Conservation (phyloP, 2,329 filamentous ascomycete genomes). For the Dactylellina parvicollis region DNA sequence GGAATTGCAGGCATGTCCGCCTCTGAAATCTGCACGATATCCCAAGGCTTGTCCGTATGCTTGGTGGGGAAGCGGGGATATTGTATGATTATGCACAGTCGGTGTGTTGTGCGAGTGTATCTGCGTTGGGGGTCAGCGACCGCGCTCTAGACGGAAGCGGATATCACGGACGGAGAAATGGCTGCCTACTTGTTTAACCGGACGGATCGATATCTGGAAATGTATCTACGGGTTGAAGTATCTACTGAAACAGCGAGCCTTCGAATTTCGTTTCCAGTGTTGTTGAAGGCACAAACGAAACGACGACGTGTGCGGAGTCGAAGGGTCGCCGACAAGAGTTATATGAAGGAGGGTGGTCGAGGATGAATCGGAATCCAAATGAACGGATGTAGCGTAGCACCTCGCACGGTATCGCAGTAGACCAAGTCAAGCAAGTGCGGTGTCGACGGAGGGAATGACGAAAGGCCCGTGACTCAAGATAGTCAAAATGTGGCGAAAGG, state of each 20-base stretch:
- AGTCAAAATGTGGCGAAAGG: slow-evolving; percentile 50
- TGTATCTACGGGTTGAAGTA: neutral
- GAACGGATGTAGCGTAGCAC: slow-evolving; percentile 19
- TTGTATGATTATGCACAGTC: neutral
- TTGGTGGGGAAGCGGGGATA: neutral
- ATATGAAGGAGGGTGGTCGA: slow-evolving; percentile 29
- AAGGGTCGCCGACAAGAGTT: neutral
- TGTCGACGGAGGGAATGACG: slow-evolving; percentile 36
- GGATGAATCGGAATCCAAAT: slow-evolving; percentile 18
- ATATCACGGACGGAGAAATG: slow-evolving; percentile 5
- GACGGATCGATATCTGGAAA: slow-evolving; percentile 4
- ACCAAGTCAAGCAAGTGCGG: slow-evolving; percentile 29
- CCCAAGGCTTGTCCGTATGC: neutral
- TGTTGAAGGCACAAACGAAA: slow-evolving; percentile 23
- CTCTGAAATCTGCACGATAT: slow-evolving; percentile 15
- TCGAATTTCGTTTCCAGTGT: slow-evolving; percentile 11
- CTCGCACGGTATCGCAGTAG: slow-evolving; percentile 16
- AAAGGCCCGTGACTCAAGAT: slow-evolving; percentile 38
- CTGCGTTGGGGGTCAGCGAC: slow-evolving; percentile 40
- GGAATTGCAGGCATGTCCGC: slow-evolving; percentile 51
- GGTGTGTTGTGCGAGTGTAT: slow-evolving; percentile 28
- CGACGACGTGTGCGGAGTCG: slow-evolving; percentile 2
- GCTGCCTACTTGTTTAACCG: slow-evolving; percentile 28
- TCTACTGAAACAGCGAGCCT: slow-evolving; percentile 22
- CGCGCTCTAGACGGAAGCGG: slow-evolving; percentile 30